Conservation (phyloP, 768 basidiomycete genomes). For the Tubosaeta sp. region DNA sequence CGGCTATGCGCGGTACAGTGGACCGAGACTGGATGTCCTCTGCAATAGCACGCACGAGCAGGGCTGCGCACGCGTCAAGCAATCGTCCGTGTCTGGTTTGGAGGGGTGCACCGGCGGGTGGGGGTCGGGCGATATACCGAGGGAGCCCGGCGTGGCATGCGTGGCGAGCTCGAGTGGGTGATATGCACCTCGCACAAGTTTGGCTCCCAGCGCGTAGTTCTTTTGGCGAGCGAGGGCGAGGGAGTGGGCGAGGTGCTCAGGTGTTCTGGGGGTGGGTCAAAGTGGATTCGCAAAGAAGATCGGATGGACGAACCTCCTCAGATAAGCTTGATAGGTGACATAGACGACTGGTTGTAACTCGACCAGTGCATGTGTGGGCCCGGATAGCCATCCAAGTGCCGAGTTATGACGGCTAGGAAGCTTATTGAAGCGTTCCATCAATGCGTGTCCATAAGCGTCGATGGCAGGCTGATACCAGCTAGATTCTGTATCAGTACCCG, state of each 20-base stretch:
- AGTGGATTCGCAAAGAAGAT: background rate
- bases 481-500: background rate
- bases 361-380: background rate
- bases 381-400: constrained; percentile 2
- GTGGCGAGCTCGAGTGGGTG: constrained; percentile 69
- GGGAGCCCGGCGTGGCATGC: constrained; percentile 14
- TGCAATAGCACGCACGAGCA: constrained; percentile 54
- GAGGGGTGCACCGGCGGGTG: constrained; percentile 63
- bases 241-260: constrained; percentile 59
- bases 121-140: constrained; percentile 54
- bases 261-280: constrained; percentile 44
- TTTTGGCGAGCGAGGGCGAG: constrained; percentile 60
- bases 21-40: constrained; percentile 39
- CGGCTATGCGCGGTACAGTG: constrained; percentile 41
- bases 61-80: constrained; percentile 57
- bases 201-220: constrained; percentile 78
- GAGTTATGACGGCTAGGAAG: constrained; percentile 13
- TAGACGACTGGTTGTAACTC: constrained; percentile 70
- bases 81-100: constrained; percentile 70
- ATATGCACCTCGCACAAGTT: constrained; percentile 92
- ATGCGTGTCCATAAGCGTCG: constrained; percentile 69
- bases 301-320: constrained; percentile 50
- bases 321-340: constrained; percentile 86
- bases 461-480: constrained; percentile 75
- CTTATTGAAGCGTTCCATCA: constrained; percentile 77